Conservation (phyloP, 371 early-diverging fungal genomes). For the Syncephalastrum sp. region DNA sequence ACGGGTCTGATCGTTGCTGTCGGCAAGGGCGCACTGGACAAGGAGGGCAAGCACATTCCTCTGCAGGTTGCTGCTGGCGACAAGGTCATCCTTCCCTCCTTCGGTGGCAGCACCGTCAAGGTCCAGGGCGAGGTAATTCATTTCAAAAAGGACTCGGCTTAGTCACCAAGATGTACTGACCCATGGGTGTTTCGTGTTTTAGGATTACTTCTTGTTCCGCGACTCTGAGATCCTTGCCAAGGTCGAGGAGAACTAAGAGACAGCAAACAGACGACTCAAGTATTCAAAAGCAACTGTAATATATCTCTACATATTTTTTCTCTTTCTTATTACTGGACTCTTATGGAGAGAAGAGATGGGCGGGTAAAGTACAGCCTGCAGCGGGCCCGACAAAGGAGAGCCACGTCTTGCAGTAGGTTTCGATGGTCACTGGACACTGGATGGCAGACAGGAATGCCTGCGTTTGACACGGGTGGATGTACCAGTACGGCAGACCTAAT, state of each 20-base stretch:
- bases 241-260: slow-evolving; percentile 49
- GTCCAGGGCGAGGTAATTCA: slow-evolving; percentile 71
- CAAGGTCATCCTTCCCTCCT: slow-evolving; percentile 92
- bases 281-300: no score
- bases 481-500: slow-evolving; percentile 57
- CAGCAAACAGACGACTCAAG: background rate
- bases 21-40: slow-evolving; percentile 87
- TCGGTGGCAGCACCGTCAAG: slow-evolving; percentile 93
- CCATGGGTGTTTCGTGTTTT: background rate
- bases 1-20: slow-evolving; percentile 93
- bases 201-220: slow-evolving; percentile 79
- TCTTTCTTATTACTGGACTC: background rate
- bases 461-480: slow-evolving; percentile 77
- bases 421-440: slow-evolving; percentile 3
- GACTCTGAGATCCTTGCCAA: slow-evolving; percentile 95
- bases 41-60: slow-evolving; percentile 84
- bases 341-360: slow-evolving; percentile 6
- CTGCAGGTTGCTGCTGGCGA: slow-evolving; percentile 88
- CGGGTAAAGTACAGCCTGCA: slow-evolving; percentile 15
- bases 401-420: slow-evolving; percentile 36
- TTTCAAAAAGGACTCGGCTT: background rate
- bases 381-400: slow-evolving; percentile 35
- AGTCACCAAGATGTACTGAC: background rate
- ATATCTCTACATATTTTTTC: background rate
- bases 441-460: slow-evolving; percentile 55